phyloP scores from a whole-genome alignment of 2,329 filamentous ascomycete genomes.

The Monosporascus sp. region DNA sequence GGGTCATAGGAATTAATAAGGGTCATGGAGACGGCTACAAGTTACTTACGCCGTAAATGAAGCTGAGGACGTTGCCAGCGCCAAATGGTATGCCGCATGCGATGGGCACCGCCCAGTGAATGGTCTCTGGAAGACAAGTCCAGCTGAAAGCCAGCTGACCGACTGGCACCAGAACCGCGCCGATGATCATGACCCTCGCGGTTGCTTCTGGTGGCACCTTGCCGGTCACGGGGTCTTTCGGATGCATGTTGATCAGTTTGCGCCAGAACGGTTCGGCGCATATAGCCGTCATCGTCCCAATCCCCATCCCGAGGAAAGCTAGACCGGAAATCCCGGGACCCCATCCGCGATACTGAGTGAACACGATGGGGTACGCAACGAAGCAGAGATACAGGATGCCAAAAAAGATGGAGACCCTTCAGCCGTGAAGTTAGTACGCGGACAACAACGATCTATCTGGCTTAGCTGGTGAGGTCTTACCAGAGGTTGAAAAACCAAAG shows the following conservation, averaged over 20 bases:
- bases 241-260: constrained; percentile 70
- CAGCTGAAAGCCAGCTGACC: constrained; percentile 85
- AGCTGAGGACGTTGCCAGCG: constrained; percentile 68
- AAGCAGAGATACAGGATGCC: constrained; percentile 87
- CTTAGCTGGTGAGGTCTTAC: constrained; percentile 33
- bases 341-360: constrained; percentile 72
- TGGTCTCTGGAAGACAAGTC: constrained; percentile 71
- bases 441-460: neutral
- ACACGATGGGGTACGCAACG: constrained; percentile 84
- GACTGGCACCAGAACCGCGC: constrained; percentile 65
- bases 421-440: constrained; percentile 1
- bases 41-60: constrained; percentile 62
- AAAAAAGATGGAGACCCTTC: constrained; percentile 75
- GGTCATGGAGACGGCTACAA: neutral
- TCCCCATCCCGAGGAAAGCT: constrained; percentile 67
- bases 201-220: constrained; percentile 73
- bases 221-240: constrained; percentile 69
- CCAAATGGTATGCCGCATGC: constrained; percentile 76
- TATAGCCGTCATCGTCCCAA: constrained; percentile 59
- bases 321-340: constrained; percentile 66
- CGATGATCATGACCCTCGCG: constrained; percentile 74
- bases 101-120: constrained; percentile 79
- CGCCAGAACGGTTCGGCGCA: constrained; percentile 67
- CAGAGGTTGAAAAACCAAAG: constrained; percentile 63
- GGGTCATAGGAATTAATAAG: too few species aligned